These are phyloP conservation scores for Silene coronaria DNA, from an alignment of 179 eudicot species.

Conservation along the genomic window DNA sequence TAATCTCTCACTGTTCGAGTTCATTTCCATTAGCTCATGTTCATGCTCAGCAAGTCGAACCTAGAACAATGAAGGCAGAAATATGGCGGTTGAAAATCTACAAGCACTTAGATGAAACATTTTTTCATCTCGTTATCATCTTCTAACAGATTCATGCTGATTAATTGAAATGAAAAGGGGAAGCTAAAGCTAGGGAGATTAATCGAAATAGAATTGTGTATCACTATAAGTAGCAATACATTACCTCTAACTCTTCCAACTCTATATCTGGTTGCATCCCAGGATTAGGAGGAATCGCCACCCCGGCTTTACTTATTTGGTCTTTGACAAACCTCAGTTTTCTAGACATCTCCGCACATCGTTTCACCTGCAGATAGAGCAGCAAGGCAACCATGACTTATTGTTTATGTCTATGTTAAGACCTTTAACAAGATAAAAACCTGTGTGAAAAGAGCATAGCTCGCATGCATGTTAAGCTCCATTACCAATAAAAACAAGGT, in stretches of 20 bases:
- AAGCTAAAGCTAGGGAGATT: constrained; percentile 1
- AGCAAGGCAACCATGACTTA: background rate
- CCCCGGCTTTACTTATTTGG: constrained; percentile 80
- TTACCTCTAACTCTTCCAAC: constrained; percentile 85
- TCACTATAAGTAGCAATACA: constrained; percentile 16
- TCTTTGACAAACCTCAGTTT: constrained; percentile 86
- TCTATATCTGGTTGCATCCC: constrained; percentile 61
- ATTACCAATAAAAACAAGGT: background rate
- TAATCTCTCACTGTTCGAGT: constrained; percentile 78
- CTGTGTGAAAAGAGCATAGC: background rate
- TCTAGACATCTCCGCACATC: constrained; percentile 95
- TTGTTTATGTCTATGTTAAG: background rate
- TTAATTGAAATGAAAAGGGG: background rate
- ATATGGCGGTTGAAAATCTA: constrained; percentile 14
- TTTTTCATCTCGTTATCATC: background rate
- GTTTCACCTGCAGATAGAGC: constrained; percentile 56
- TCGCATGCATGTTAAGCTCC: background rate
- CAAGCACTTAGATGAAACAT: background rate
- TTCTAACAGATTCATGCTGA: background rate
- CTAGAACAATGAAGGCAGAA: constrained; percentile 33
- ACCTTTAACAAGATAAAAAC: constrained; percentile 1
- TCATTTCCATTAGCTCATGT: constrained; percentile 87
- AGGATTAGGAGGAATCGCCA: constrained; percentile 49
- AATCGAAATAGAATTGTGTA: background rate
- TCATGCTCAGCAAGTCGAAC: constrained; percentile 78